Evolutionary conservation across 495 filamentous ascomycete species (phyloP).

Genomic region (Xylaria flabelliformis): DNA sequence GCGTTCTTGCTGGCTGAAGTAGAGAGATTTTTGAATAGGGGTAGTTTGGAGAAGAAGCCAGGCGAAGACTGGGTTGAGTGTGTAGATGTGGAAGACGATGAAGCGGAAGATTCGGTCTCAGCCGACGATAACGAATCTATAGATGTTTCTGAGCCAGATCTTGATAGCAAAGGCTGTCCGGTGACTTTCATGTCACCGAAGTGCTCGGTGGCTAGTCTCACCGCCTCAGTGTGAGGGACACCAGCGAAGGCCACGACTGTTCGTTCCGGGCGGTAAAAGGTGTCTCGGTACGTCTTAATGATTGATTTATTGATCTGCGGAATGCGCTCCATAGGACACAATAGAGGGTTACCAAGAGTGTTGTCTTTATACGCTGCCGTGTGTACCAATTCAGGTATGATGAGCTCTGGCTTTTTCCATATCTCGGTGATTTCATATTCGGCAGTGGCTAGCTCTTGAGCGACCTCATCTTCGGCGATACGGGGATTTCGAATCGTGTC

Average conservation of each 20-base stretch:
- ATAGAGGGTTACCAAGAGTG: constrained; percentile 89
- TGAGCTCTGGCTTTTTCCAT: constrained; percentile 96
- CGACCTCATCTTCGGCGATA: constrained; percentile 89
- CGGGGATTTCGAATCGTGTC: constrained; percentile 91
- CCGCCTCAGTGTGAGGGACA: constrained; percentile 80
- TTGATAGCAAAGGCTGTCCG: constrained; percentile 61
- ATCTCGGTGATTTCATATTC: constrained; percentile 97
- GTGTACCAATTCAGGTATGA: constrained; percentile 93
- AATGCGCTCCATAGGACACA: constrained; percentile 88
- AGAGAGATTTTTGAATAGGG: constrained; percentile 92
- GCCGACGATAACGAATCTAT: constrained; percentile 51
- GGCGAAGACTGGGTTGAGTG: constrained; percentile 54
- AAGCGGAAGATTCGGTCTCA: constrained; percentile 45
- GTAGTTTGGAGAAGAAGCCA: constrained; percentile 79
- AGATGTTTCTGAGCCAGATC: constrained; percentile 60
- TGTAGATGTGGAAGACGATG: constrained; percentile 48
- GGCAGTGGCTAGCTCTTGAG: constrained; percentile 84
- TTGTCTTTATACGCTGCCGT: constrained; percentile 94
- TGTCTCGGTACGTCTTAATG: constrained; percentile 78
- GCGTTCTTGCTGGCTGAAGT: constrained; percentile 68
- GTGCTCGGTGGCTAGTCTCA: constrained; percentile 78
- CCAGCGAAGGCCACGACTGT: constrained; percentile 97
- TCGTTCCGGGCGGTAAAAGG: constrained; percentile 86
- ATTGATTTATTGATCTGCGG: constrained; percentile 73
- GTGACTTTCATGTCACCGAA: constrained; percentile 84